Percentiles rank a stretch among this genome's conserved stretches.
These are phyloP conservation scores for Amborella trichopoda DNA, from an alignment of 164 flowering plant genomes.

Conservation along the genomic window DNA sequence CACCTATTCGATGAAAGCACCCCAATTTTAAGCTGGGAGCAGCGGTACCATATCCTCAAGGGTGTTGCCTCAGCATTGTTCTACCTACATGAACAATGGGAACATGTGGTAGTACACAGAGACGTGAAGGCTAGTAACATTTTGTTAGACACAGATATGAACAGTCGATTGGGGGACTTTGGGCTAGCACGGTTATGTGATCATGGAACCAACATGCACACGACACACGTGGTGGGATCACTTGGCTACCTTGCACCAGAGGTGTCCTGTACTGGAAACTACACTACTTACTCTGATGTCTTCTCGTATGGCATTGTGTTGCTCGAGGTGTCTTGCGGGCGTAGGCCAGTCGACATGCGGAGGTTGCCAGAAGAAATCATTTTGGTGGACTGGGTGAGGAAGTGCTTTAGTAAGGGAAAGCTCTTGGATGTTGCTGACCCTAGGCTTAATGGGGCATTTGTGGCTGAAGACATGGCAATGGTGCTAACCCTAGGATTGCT, in stretches of 20 bases:
- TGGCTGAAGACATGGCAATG: slow-evolving; percentile 10
- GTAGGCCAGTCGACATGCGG: slow-evolving; percentile 12
- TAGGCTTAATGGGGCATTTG: slow-evolving; percentile 13
- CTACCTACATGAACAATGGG: slow-evolving; percentile 4
- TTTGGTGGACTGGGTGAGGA: slow-evolving; percentile 32
- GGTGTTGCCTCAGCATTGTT: neutral
- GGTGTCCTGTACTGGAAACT: slow-evolving; percentile 3
- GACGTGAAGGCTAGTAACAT: slow-evolving; percentile 12
- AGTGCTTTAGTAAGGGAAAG: slow-evolving; percentile 22
- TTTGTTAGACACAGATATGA: slow-evolving; percentile 4
- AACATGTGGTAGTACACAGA: slow-evolving; percentile 8
- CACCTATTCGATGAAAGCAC: neutral
- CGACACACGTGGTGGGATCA: slow-evolving; percentile 7
- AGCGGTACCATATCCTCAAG: neutral
- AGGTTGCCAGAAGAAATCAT: too few relatives aligned
- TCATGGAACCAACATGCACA: slow-evolving; percentile 6
- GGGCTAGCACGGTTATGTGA: slow-evolving; percentile 9
- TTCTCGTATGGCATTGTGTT: slow-evolving; percentile 3
- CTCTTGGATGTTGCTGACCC: slow-evolving; percentile 20
- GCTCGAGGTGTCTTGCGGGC: slow-evolving; percentile 10
- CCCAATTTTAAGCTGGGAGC: neutral
- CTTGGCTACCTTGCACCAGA: slow-evolving; percentile 13
- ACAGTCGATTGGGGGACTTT: slow-evolving; percentile 7
- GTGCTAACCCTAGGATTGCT: slow-evolving; percentile 27
- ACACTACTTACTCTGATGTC: neutral